Percentiles rank a stretch among this genome's conserved stretches.
These are phyloP conservation scores for Bipolaris gigantea DNA, from an alignment of 2,329 filamentous ascomycete species.

Conservation along the genomic window DNA sequence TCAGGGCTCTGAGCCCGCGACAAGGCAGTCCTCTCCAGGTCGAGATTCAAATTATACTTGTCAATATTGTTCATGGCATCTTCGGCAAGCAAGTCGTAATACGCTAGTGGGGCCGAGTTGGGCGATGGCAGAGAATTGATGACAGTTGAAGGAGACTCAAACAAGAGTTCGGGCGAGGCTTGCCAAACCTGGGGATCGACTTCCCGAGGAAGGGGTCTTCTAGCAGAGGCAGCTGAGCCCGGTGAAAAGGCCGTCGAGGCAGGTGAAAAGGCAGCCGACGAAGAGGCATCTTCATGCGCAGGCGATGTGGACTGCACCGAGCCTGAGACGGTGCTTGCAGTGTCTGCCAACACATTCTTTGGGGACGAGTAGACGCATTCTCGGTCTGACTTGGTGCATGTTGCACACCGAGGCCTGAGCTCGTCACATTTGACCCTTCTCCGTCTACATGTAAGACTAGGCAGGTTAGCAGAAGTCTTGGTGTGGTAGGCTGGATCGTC, in stretches of 20 bases:
- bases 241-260: not conserved
- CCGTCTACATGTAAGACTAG: constrained; percentile 50
- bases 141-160: constrained; percentile 37
- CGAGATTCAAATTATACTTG: constrained; percentile 38
- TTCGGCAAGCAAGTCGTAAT: constrained; percentile 53
- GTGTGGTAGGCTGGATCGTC: not conserved
- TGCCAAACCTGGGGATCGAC: constrained; percentile 23
- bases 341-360: constrained; percentile 11
- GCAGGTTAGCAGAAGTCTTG: constrained; percentile 13
- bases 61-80: constrained; percentile 47
- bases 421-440: constrained; percentile 58
- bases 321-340: constrained; percentile 15
- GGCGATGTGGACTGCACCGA: constrained; percentile 17
- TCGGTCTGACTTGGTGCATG: constrained; percentile 50
- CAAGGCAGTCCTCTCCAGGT: constrained; percentile 31
- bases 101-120: constrained; percentile 52
- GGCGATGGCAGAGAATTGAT: constrained; percentile 44
- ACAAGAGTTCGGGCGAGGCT: constrained; percentile 36
- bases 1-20: constrained; percentile 33
- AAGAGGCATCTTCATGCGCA: constrained; percentile 14
- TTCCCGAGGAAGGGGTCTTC: constrained; percentile 24
- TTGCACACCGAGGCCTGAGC: constrained; percentile 49
- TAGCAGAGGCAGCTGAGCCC: constrained; percentile 22
- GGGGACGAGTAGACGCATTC: constrained; percentile 46
- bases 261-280: not conserved